Percentiles rank a stretch among this genome's conserved stretches.
These are phyloP conservation scores for Gonium pectorale DNA, from an alignment of 139 green algal genomes.

Conservation along the genomic window DNA sequence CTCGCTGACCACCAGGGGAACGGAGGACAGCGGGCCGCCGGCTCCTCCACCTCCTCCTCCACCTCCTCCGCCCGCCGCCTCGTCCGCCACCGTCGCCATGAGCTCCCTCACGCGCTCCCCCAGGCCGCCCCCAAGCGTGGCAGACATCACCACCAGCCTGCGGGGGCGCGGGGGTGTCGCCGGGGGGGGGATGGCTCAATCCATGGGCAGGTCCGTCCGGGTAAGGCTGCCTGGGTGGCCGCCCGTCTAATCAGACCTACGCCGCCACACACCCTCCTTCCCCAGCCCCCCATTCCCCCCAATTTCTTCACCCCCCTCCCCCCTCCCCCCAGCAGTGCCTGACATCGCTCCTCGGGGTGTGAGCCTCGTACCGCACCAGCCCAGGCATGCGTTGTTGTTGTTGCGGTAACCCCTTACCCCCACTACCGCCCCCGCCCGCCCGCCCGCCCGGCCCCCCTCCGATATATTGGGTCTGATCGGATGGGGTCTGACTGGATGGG, in stretches of 20 bases:
- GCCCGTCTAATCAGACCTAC: no score
- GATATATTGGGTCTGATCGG: no score
- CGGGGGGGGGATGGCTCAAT: background rate
- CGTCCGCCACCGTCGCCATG: conserved; percentile 30
- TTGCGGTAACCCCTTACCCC: no score
- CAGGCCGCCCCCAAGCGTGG: conserved; percentile 73
- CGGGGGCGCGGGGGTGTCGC: background rate
- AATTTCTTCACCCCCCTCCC: background rate
- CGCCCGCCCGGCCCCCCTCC: no score
- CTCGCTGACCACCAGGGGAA: conserved; percentile 65
- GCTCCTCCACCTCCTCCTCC: background rate
- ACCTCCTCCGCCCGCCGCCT: background rate
- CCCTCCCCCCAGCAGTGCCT: background rate
- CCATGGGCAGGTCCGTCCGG: background rate
- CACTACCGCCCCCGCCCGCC: no score
- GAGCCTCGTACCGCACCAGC: no score
- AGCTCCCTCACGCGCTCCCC: conserved; percentile 54
- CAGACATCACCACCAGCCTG: conserved; percentile 76
- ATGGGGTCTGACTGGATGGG: no score
- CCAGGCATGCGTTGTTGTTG: no score
- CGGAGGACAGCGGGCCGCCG: background rate
- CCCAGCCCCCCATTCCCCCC: background rate
- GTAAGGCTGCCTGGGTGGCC: no score
- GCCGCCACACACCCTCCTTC: no score
- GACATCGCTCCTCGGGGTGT: no score